Conservation (phyloP, 2,329 filamentous ascomycete genomes). For the Clonostachys rhizophaga region DNA sequence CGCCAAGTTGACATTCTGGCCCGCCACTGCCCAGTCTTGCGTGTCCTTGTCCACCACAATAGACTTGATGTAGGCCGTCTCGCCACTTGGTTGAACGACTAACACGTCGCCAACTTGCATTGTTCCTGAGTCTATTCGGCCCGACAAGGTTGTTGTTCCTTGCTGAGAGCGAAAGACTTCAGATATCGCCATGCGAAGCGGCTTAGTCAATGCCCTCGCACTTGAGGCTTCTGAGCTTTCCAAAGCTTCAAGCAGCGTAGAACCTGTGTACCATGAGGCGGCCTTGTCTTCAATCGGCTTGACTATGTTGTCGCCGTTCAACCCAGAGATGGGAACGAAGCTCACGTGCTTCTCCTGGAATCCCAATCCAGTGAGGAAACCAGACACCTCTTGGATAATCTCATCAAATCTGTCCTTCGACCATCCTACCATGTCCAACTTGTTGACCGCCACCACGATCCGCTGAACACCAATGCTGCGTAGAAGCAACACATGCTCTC, state of each 20-base stretch:
- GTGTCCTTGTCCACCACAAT: constrained; percentile 71
- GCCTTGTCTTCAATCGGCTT: constrained; percentile 47
- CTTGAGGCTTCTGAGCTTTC: constrained; percentile 74
- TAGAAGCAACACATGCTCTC: constrained; percentile 85
- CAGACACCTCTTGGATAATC: constrained; percentile 76
- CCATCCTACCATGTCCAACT: constrained; percentile 86
- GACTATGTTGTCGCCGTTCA: constrained; percentile 83
- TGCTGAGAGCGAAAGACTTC: constrained; percentile 82
- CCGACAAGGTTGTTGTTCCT: constrained; percentile 79
- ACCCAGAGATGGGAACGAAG: constrained; percentile 86
- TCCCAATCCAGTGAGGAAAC: constrained; percentile 77
- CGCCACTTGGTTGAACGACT: constrained; percentile 73
- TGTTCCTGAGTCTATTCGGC: constrained; percentile 79
- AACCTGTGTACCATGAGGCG: constrained; percentile 75
- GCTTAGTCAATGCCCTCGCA: constrained; percentile 64
- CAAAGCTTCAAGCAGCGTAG: constrained; percentile 76
- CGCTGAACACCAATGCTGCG: constrained; percentile 87
- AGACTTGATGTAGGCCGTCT: constrained; percentile 76
- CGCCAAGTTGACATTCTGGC: constrained; percentile 83
- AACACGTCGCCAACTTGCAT: constrained; percentile 81
- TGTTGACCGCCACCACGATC: constrained; percentile 90
- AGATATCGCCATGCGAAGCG: constrained; percentile 79
- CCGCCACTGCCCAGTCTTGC: constrained; percentile 86
- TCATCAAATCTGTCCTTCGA: constrained; percentile 77
- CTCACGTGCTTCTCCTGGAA: constrained; percentile 78